Conservation (phyloP, 1,284 basidiomycete species). For the Rugosomyces carneus region DNA sequence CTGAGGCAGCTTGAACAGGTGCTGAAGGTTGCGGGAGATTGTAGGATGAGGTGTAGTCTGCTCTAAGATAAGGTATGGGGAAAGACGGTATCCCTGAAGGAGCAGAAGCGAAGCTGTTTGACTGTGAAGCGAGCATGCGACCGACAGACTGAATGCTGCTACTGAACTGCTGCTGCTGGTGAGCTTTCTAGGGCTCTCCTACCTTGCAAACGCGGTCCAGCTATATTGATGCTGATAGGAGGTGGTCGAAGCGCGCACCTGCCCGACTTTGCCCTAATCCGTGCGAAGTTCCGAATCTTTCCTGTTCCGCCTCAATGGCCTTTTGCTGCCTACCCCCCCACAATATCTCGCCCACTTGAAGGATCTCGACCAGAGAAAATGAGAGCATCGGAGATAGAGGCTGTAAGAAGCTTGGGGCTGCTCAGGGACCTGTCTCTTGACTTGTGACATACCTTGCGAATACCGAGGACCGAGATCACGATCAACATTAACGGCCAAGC, state of each 20-base stretch:
- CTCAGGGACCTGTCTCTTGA: constrained; percentile 7
- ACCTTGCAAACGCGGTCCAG: neutral
- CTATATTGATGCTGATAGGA: constrained; percentile 10
- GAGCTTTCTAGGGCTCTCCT: neutral
- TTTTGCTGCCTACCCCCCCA: neutral
- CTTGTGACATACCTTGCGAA: constrained; percentile 11
- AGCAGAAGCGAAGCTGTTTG: constrained; percentile 12
- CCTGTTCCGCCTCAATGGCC: constrained; percentile 12
- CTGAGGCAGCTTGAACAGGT: constrained; percentile 10
- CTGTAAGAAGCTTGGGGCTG: neutral
- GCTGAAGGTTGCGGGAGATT: constrained; percentile 7
- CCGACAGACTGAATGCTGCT: constrained; percentile 13
- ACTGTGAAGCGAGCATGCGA: constrained; percentile 16
- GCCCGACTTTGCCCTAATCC: constrained; percentile 21
- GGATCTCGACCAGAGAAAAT: neutral
- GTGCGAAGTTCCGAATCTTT: constrained; percentile 20
- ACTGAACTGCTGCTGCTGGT: neutral
- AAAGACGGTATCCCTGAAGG: constrained; percentile 14
- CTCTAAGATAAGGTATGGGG: constrained; percentile 9
- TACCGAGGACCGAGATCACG: constrained; percentile 1
- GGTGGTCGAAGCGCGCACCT: constrained; percentile 10
- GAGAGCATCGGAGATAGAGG: constrained; percentile 4
- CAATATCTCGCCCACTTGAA: neutral
- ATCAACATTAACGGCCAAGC: neutral
- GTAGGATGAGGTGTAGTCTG: constrained; percentile 9